Conservation (phyloP, 148 eudicot genomes). For the Arctostaphylos glauca region DNA sequence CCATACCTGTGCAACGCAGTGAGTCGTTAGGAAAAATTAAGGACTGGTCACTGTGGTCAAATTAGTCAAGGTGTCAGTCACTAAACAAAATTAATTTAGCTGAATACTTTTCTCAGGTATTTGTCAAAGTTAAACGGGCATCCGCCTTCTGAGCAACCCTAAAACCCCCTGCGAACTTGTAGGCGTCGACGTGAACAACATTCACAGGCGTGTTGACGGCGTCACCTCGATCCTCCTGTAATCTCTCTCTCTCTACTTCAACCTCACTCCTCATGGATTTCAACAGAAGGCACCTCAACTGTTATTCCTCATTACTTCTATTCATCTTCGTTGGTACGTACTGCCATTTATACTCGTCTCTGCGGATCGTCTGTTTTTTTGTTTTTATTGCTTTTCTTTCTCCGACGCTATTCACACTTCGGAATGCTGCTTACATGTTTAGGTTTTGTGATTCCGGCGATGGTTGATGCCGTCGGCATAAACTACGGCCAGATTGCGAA, state of each 20-base stretch:
- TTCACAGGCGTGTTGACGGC: too few species aligned
- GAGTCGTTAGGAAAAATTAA: too few species aligned
- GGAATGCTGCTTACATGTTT: neutral
- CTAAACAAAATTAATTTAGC: neutral
- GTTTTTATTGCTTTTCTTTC: neutral
- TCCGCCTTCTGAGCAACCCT: neutral
- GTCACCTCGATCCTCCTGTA: too few species aligned
- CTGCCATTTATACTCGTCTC: neutral
- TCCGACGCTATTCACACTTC: neutral
- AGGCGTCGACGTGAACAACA: neutral
- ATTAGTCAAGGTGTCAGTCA: neutral
- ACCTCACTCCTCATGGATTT: neutral
- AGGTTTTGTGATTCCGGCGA: conserved; percentile 14
- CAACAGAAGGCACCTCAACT: neutral
- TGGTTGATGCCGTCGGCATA: conserved; percentile 46
- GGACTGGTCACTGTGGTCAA: neutral
- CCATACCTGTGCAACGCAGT: too few species aligned
- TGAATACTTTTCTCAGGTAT: neutral
- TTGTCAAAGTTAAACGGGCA: neutral
- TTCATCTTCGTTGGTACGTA: neutral
- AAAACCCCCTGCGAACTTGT: neutral
- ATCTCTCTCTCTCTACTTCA: neutral
- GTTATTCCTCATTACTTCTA: neutral
- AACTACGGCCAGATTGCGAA: conserved; percentile 77
- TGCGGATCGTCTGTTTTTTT: neutral